phyloP scores from a whole-genome alignment of 176 grass and related monocot species.

The Rhipidocladum racemiflorum region DNA sequence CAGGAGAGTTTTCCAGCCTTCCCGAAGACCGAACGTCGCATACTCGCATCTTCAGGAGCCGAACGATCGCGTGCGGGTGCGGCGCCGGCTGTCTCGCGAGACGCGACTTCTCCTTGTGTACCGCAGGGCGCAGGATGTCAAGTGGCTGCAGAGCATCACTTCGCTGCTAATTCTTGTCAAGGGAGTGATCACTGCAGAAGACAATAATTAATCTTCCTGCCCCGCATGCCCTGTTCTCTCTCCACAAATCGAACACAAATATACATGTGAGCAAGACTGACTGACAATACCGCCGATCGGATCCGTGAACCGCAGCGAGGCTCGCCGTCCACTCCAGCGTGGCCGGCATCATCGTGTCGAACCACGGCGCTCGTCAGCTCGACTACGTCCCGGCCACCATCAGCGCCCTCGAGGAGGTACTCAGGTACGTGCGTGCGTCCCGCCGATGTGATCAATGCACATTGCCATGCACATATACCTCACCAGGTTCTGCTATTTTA shows the following conservation, averaged over 20 bases:
- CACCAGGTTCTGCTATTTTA: no score
- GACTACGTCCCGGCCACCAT: conserved; percentile 92
- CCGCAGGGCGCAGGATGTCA: conserved; percentile 79
- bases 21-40: no score
- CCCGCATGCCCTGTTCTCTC: background rate
- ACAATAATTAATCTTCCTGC: conserved; percentile 41
- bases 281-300: background rate
- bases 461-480: background rate
- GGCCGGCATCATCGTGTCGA: conserved; percentile 89
- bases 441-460: background rate
- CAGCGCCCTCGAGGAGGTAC: conserved; percentile 71
- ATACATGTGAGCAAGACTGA: background rate
- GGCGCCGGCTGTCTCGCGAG: no score
- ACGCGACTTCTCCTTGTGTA: no score
- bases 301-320: conserved; percentile 44
- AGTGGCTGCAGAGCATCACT: conserved; percentile 93
- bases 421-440: conserved; percentile 15
- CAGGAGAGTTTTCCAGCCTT: no score
- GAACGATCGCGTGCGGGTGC: no score
- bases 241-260: background rate
- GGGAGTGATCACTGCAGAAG: conserved; percentile 83
- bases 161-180: conserved; percentile 84
- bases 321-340: conserved; percentile 73
- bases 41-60: no score
- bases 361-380: conserved; percentile 85